Conservation (phyloP, 352 stramenopile species). For the Phytopythium aichiense region DNA sequence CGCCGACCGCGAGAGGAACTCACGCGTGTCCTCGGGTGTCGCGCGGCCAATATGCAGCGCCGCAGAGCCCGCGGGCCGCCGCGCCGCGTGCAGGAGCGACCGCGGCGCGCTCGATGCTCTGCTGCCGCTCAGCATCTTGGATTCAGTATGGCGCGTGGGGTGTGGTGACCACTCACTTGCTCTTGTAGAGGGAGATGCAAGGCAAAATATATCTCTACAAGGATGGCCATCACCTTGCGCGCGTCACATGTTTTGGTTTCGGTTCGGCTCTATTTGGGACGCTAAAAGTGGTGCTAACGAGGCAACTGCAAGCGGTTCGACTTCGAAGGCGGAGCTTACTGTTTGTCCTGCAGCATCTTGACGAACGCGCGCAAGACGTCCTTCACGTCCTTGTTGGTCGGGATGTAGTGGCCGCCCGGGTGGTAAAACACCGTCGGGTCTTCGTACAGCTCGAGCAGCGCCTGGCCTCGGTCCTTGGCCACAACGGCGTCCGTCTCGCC, state of each 20-base stretch:
- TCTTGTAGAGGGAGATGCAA: background rate
- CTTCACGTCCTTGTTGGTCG: constrained; percentile 76
- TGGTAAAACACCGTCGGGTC: constrained; percentile 55
- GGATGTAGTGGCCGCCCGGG: constrained; percentile 71
- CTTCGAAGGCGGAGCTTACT: background rate
- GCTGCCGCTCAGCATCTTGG: background rate
- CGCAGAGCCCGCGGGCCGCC: constrained; percentile 13
- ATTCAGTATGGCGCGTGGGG: background rate
- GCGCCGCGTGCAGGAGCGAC: background rate
- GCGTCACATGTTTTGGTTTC: background rate
- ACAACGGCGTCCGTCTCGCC: constrained; percentile 70
- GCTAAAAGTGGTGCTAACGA: background rate
- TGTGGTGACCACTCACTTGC: background rate
- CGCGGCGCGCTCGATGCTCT: background rate
- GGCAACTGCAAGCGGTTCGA: background rate
- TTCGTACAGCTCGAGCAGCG: constrained; percentile 43
- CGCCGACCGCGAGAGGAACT: constrained; percentile 32
- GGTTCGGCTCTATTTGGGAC: background rate
- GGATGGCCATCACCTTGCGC: background rate
- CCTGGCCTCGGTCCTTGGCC: constrained; percentile 36
- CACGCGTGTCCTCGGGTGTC: constrained; percentile 33
- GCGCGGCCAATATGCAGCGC: constrained; percentile 46
- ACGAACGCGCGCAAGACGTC: constrained; percentile 55
- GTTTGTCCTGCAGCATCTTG: background rate
- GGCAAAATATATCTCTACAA: background rate